Conservation (phyloP, 106 monocot genomes). For the Ottelia alismoides region DNA sequence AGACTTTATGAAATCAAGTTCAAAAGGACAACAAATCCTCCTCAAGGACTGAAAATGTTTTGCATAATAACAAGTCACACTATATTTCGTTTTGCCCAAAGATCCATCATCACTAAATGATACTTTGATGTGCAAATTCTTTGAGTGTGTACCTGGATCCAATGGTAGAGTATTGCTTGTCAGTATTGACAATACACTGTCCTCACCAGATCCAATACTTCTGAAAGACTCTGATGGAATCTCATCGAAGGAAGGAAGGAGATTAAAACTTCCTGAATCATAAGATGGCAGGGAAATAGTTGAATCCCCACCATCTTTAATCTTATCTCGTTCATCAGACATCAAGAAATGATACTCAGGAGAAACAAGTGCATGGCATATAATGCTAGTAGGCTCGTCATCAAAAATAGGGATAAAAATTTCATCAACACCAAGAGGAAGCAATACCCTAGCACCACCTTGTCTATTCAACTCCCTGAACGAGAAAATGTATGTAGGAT, state of each 20-base stretch:
- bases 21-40: constrained; percentile 65
- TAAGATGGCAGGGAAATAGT: constrained; percentile 16
- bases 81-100: constrained; percentile 50
- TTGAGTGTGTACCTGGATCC: constrained; percentile 44
- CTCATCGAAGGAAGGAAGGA: constrained; percentile 35
- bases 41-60: constrained; percentile 59
- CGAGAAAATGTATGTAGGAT: constrained; percentile 32
- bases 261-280: constrained; percentile 28
- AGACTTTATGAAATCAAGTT: constrained; percentile 72
- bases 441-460: constrained; percentile 39
- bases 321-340: constrained; percentile 33
- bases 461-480: constrained; percentile 37
- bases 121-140: constrained; percentile 48
- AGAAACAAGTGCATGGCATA: constrained; percentile 66
- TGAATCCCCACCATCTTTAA: constrained; percentile 25
- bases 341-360: constrained; percentile 45
- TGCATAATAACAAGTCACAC: constrained; percentile 70
- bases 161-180: constrained; percentile 14
- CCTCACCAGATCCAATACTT: constrained; percentile 31
- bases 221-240: constrained; percentile 23
- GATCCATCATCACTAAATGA: constrained; percentile 50
- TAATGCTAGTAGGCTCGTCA: constrained; percentile 81
- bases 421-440: constrained; percentile 53
- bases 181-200: constrained; percentile 19
- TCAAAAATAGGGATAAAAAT: constrained; percentile 66